These are phyloP conservation scores for Fusarium miscanthi DNA, from an alignment of 2,329 filamentous ascomycete species.

Conservation along the genomic window DNA sequence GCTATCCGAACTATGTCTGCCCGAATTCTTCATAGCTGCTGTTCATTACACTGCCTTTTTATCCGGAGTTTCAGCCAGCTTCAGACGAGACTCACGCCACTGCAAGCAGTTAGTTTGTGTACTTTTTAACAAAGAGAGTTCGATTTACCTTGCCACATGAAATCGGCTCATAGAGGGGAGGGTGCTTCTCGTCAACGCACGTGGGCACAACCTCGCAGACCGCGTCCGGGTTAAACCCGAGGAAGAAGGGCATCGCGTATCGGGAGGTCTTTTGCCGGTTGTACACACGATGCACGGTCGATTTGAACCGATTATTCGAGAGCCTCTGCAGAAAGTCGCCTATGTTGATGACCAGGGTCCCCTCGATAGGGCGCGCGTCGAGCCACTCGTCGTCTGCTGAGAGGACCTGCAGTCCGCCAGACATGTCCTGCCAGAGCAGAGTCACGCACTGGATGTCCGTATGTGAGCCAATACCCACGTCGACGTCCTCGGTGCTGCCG, in stretches of 20 bases:
- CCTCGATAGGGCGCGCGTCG: not conserved
- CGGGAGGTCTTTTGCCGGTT: slow-evolving; percentile 7
- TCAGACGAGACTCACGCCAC: slow-evolving; percentile 3
- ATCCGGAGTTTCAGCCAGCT: not conserved
- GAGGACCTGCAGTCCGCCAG: slow-evolving; percentile 1
- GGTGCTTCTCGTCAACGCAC: not conserved
- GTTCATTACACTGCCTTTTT: not conserved
- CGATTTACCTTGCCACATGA: slow-evolving; percentile 18
- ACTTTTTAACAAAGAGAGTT: too few species aligned
- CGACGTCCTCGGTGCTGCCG: not conserved
- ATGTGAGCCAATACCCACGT: slow-evolving; percentile 9
- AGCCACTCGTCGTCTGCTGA: slow-evolving; percentile 19
- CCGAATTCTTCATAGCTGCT: not conserved
- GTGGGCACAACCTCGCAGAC: slow-evolving; percentile 12
- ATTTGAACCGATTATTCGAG: slow-evolving; percentile 1
- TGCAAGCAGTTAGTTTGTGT: not conserved
- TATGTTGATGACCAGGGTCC: slow-evolving; percentile 12
- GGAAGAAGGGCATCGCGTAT: slow-evolving; percentile 5
- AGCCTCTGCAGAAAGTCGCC: slow-evolving; percentile 10
- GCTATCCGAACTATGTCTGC: not conserved
- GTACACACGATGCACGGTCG: slow-evolving; percentile 14
- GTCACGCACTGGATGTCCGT: slow-evolving; percentile 14
- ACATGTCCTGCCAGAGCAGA: slow-evolving; percentile 23
- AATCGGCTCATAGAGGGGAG: slow-evolving; percentile 11
- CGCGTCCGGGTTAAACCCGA: slow-evolving; percentile 7